A percentile compares a stretch with the other conserved stretches of the same genome.
phyloP scores from a whole-genome alignment of 176 grass and related monocot species.

The Bonia amplexicaulis region DNA sequence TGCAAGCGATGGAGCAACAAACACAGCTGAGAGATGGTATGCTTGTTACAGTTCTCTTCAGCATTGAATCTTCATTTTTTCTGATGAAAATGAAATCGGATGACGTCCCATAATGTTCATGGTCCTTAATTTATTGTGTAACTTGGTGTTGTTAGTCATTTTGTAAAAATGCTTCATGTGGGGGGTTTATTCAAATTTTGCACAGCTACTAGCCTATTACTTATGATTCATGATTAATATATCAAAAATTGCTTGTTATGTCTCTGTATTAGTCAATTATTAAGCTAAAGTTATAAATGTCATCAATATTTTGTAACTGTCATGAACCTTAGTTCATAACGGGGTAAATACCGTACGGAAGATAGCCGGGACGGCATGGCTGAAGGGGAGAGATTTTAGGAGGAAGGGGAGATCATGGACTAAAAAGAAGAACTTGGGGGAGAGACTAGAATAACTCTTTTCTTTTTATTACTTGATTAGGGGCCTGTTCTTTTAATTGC shows the following conservation, averaged over 20 bases:
- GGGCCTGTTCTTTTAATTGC: too few species aligned
- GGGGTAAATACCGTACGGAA: too few species aligned
- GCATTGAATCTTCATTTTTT: neutral
- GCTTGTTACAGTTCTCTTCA: neutral
- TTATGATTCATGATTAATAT: neutral
- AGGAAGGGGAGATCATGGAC: too few species aligned
- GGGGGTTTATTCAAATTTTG: neutral
- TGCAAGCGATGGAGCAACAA: conserved; percentile 96
- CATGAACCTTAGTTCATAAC: too few species aligned
- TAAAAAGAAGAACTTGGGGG: too few species aligned
- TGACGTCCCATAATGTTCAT: neutral
- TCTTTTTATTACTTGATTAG: too few species aligned
- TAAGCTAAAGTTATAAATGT: neutral
- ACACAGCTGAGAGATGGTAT: conserved; percentile 95
- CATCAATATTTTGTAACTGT: neutral
- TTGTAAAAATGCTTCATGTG: neutral
- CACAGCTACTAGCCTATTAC: neutral
- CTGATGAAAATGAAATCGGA: neutral
- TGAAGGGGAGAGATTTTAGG: too few species aligned
- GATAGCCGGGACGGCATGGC: too few species aligned
- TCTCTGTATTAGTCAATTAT: neutral
- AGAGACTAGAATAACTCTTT: too few species aligned
- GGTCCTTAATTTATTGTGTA: neutral
- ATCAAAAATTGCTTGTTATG: neutral
- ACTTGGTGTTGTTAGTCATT: neutral